These are phyloP conservation scores for Basidiobolus meristosporus DNA, from an alignment of 371 early-diverging fungal species.

Conservation along the genomic window DNA sequence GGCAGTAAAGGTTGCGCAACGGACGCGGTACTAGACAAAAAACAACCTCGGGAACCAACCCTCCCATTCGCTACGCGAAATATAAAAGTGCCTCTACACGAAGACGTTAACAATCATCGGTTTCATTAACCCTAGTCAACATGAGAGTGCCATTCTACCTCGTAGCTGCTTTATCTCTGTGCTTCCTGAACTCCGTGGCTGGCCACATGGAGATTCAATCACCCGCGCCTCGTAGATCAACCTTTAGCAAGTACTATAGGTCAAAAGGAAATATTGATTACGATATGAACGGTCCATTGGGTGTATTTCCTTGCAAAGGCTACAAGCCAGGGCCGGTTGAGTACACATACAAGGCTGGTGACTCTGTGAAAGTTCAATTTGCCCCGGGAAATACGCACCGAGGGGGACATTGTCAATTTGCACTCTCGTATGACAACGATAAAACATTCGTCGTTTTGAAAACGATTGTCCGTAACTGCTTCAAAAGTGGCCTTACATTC, in stretches of 20 bases:
- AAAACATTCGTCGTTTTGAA: conserved; percentile 3
- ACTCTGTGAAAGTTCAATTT: neutral
- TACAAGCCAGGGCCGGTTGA: neutral
- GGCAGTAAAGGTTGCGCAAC: no score
- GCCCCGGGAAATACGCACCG: neutral
- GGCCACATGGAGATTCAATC: conserved; percentile 3
- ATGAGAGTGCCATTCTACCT: no score
- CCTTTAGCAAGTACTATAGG: neutral
- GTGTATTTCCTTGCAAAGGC: neutral
- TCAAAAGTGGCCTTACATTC: neutral
- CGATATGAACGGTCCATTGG: conserved; percentile 2
- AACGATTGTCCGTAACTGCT: neutral
- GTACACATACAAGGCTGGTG: neutral
- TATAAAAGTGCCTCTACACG: no score
- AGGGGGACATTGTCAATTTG: conserved; percentile 5
- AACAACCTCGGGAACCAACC: no score
- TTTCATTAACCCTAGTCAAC: no score
- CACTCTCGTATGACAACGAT: conserved; percentile 8
- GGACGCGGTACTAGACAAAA: no score
- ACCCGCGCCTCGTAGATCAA: conserved; percentile 3
- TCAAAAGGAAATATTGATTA: neutral
- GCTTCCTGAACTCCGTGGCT: no score
- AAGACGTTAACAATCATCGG: no score
- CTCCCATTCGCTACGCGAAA: no score
- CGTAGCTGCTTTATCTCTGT: no score